These are phyloP conservation scores for Cicer bijugum DNA, from an alignment of 306 rosid genomes.

Conservation along the genomic window DNA sequence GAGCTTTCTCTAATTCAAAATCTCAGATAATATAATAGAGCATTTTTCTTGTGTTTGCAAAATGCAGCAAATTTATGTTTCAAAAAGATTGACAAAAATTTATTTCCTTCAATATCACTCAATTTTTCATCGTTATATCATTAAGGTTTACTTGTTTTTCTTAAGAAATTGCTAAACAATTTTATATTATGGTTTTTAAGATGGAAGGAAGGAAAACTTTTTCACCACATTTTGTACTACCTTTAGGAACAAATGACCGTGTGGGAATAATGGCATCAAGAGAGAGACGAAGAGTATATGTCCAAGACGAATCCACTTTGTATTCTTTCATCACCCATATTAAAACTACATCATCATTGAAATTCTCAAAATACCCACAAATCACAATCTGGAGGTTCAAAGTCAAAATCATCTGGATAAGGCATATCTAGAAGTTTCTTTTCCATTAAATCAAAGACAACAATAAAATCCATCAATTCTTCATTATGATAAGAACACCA, in stretches of 20 bases:
- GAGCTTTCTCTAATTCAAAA: background rate
- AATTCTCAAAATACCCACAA: constrained; percentile 25
- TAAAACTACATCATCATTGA: background rate
- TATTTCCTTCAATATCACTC: too few relatives aligned
- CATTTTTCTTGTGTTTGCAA: background rate
- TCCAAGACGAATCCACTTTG: constrained; percentile 24
- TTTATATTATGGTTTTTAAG: too few relatives aligned
- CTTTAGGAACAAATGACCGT: too few relatives aligned
- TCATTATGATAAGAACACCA: background rate
- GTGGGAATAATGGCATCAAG: too few relatives aligned
- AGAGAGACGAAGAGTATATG: too few relatives aligned
- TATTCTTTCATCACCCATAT: constrained; percentile 46
- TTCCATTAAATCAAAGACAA: constrained; percentile 30
- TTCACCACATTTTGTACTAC: too few relatives aligned
- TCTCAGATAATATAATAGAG: background rate
- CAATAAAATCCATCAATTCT: background rate
- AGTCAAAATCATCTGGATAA: background rate
- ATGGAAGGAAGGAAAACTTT: too few relatives aligned
- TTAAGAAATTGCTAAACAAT: too few relatives aligned
- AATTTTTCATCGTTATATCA: too few relatives aligned
- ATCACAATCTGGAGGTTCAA: background rate
- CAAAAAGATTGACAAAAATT: too few relatives aligned
- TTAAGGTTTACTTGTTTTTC: too few relatives aligned
- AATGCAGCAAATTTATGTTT: background rate
- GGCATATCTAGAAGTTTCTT: constrained; percentile 11